Base-by-base conservation (phyloP, 2,329 filamentous ascomycete genomes). In the Diaporthe vaccinii region DNA sequence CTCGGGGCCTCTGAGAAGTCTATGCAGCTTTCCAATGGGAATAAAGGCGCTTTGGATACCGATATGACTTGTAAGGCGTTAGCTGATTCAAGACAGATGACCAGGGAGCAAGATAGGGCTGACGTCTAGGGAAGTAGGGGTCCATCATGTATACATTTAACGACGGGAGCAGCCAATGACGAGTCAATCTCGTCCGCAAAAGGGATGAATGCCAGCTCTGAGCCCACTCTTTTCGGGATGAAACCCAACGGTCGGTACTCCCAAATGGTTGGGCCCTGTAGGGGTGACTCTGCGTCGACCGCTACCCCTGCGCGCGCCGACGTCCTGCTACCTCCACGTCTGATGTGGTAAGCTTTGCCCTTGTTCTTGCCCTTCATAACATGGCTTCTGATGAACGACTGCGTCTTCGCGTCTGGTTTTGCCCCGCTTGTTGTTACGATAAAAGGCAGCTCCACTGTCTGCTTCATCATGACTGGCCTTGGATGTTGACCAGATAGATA, bases 311-410 rank as follows among this genome's bases (percentile, higher is more conserved):
- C 31, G 53, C 34, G 46, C 20, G 14, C 61, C 9, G 69, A 44
- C 9, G 36, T 8, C 9, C 2, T n/a, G 25, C 10, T 20, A 17
- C 20, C 34, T 4, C 25, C 34, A 6, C 39, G 7, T 39, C 68
- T 73, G 77, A 70, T 72, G 20, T 68, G 69, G 28, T 78, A 77
- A 28, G 70, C 55, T 69, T 80, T 84, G 14, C 82, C 83, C 44
- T 79, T 79, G 72, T 86, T 86, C 77, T 85, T 86, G 7, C 85
- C 85, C 22, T 82, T 80, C 85, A 86, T 87, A 1, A 86, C 85
- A 81, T 84, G 82, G 75, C 82, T 84, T 62, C 84, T 81, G 77
- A 85, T 85, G 53, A 84, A 75, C 77, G 82, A 84, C 62, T 83
- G 82, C 36, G 79, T 79, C 20, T 81, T 77, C 17, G 80, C 77